Base-by-base conservation (phyloP, 768 basidiomycete species). In the Russula emetica region DNA sequence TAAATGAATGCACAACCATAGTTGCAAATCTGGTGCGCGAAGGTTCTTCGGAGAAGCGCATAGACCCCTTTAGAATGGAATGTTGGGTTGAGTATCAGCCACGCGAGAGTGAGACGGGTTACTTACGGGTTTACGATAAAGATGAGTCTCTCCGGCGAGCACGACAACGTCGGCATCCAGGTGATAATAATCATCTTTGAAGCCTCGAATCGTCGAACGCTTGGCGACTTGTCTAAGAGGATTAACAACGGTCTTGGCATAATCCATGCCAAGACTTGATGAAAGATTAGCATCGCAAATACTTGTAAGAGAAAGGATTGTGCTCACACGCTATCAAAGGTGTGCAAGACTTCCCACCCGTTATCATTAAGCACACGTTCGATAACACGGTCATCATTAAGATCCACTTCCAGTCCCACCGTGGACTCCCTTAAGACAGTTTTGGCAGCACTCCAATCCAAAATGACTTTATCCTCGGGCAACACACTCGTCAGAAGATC, bases 241-340 rank as follows among this genome's bases (percentile, higher is more conserved):
- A 40, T 70, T 69, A 13, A 77, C 75, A 38, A 79, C 77, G 22
- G 76, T 75, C 68, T 80, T 79, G 26, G 78, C 73, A 64, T 66
- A 77, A 24, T 80, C 79, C 77, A 78, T 76, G 20, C 77, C 74
- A n/a, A 74, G 70, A 38, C 79, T 80, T 60, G 58, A 58, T 3
- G 36, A 36, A 36, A 22, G 14, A 5, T 51, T 26, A 55, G 14
- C 2, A 28, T 20, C 1, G 18, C 24, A 47, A 30, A 3, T 30
- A 26, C 5, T 55, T 20, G 47, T 20, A 40, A 3, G 55, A 56
- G 44, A 13, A 30, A 30, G 11, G 53, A 6, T 3, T 50, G 24
- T 8, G 75, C 80, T 71, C 61, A 82, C 80, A 71, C 71, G 66
- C 74, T 73, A 9, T 72, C 67, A 47, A 74, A 82, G 18, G 80